phyloP scores from a whole-genome alignment of 2,329 filamentous ascomycete species.

The Paracoccidioides lutzii region DNA sequence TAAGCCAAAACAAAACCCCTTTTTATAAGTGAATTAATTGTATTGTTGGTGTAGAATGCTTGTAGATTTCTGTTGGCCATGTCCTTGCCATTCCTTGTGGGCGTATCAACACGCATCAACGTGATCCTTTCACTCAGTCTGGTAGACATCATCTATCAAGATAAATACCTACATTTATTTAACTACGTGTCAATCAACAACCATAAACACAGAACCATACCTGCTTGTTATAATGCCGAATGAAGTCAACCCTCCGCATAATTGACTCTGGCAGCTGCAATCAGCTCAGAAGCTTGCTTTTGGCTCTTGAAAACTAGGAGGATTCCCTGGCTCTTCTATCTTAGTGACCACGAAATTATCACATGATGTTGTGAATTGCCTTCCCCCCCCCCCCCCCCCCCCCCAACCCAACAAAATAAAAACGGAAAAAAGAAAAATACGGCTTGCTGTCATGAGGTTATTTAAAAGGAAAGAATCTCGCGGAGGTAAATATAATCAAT shows the following conservation, averaged over 20 bases:
- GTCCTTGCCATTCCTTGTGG: not conserved
- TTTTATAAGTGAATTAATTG: not conserved
- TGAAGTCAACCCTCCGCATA: not conserved
- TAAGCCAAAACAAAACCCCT: not conserved
- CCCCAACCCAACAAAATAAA: too few relatives aligned
- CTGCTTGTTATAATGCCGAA: not conserved
- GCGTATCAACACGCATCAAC: too few relatives aligned
- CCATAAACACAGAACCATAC: not conserved
- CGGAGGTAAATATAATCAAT: not conserved
- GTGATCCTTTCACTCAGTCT: too few relatives aligned
- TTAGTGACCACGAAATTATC: not conserved
- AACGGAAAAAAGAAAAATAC: not conserved
- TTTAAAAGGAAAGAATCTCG: too few relatives aligned
- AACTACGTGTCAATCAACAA: conserved; percentile 31
- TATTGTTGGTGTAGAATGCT: conserved; percentile 16
- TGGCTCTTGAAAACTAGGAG: not conserved
- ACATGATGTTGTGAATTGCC: not conserved
- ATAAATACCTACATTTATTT: not conserved
- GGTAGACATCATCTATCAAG: not conserved
- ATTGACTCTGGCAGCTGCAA: not conserved
- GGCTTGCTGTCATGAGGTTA: too few relatives aligned
- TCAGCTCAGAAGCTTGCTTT: not conserved
- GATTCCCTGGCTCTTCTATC: not conserved
- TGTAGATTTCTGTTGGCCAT: not conserved
- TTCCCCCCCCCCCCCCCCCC: too few relatives aligned